Evolutionary conservation across 139 green algal genomes (phyloP).

Genomic region (Volvox reticuliferus): DNA sequence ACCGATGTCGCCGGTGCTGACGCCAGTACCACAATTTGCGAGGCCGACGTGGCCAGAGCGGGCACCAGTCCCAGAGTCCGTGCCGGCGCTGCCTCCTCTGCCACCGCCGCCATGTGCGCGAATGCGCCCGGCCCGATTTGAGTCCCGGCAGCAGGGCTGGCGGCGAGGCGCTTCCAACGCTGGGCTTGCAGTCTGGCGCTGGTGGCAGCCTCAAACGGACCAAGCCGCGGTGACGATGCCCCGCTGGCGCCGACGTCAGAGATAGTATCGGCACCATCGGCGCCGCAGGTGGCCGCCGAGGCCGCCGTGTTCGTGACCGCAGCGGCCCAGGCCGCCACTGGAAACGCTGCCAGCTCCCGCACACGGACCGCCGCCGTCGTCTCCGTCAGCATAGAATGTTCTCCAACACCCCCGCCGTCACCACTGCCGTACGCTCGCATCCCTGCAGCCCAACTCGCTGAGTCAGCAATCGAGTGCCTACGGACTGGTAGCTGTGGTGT

Average conservation of each 20-base stretch:
- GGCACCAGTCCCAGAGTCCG: slow-evolving; percentile 13
- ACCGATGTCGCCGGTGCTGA: not conserved
- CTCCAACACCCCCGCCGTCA: not conserved
- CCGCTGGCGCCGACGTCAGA: not conserved
- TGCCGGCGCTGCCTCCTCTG: not conserved
- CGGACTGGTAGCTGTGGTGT: not conserved
- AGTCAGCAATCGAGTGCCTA: not conserved
- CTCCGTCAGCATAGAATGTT: not conserved
- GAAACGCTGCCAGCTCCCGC: not conserved
- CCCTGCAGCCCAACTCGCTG: not conserved
- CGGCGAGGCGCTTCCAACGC: slow-evolving; percentile 15
- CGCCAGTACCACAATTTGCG: slow-evolving; percentile 15
- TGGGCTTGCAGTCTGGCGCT: not conserved
- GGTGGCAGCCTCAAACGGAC: not conserved
- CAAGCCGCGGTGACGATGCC: not conserved
- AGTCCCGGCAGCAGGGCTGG: not conserved
- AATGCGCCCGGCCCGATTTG: not conserved
- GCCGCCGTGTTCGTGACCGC: not conserved
- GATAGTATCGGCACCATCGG: not conserved
- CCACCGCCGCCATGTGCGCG: slow-evolving; percentile 11
- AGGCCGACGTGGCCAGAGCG: not conserved
- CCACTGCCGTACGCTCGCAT: not conserved
- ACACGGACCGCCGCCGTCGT: not conserved
- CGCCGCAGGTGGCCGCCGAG: not conserved
- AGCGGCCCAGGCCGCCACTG: not conserved